Evolutionary conservation across 1,284 basidiomycete genomes (phyloP).

Genomic region (Tremellales sp.): DNA sequence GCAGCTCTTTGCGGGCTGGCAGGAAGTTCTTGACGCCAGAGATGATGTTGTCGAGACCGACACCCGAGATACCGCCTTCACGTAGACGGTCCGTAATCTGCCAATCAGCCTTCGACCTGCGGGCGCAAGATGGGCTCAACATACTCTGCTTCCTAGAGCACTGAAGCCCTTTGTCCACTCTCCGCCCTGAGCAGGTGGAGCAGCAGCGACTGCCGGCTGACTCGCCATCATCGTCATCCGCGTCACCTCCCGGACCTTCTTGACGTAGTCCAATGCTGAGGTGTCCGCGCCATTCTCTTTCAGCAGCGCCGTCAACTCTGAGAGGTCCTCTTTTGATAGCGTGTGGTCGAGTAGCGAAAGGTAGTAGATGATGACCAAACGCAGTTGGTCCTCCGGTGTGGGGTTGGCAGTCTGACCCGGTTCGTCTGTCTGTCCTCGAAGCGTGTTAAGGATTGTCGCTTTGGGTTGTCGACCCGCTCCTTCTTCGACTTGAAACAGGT

Average conservation of each 20-base stretch:
- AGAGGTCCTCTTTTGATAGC: slow-evolving; percentile 78
- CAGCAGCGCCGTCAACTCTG: slow-evolving; percentile 81
- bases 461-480: slow-evolving; percentile 79
- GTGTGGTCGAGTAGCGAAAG: slow-evolving; percentile 76
- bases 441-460: slow-evolving; percentile 72
- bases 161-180: slow-evolving; percentile 75
- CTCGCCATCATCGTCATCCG: slow-evolving; percentile 79
- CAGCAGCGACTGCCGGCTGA: slow-evolving; percentile 62
- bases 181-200: slow-evolving; percentile 50
- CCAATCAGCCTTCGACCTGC: slow-evolving; percentile 2
- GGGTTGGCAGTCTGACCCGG: slow-evolving; percentile 53
- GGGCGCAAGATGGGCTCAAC: background rate
- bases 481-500: slow-evolving; percentile 95
- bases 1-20: slow-evolving; percentile 88
- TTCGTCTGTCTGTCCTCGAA: slow-evolving; percentile 55
- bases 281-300: slow-evolving; percentile 73
- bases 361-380: slow-evolving; percentile 90
- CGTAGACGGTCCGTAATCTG: slow-evolving; percentile 81
- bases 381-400: slow-evolving; percentile 80
- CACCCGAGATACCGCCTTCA: slow-evolving; percentile 70
- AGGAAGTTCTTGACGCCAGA: slow-evolving; percentile 98
- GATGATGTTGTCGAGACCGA: slow-evolving; percentile 81
- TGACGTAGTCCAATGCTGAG: slow-evolving; percentile 88
- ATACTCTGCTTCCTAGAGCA: slow-evolving; percentile 79
- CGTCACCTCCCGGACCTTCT: slow-evolving; percentile 84